Percentiles rank a stretch among this genome's conserved stretches.
These are phyloP conservation scores for Lobosporangium transversale DNA, from an alignment of 192 early-diverging fungal genomes.

Conservation along the genomic window DNA sequence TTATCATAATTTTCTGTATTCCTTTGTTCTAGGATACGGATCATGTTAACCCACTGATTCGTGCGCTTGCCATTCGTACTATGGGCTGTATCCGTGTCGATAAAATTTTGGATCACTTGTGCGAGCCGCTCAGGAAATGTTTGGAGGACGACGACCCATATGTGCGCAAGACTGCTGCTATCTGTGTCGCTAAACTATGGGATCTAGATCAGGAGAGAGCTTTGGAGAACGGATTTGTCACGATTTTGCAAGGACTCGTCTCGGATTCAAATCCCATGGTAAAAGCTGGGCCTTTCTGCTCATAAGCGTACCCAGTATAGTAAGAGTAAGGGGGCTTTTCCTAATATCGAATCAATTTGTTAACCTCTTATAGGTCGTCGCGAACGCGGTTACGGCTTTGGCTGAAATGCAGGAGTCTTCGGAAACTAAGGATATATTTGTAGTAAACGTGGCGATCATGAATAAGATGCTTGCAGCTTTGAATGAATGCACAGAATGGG, in stretches of 20 bases:
- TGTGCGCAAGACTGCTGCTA: slow-evolving; percentile 95
- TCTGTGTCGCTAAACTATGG: slow-evolving; percentile 96
- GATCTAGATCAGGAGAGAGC: slow-evolving; percentile 88
- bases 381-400: slow-evolving; percentile 94
- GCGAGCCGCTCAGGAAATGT: slow-evolving; percentile 91
- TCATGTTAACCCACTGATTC: slow-evolving; percentile 93
- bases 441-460: slow-evolving; percentile 74
- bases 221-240: slow-evolving; percentile 94
- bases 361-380: slow-evolving; percentile 71
- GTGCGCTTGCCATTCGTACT: slow-evolving; percentile 95
- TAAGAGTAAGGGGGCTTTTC: background rate
- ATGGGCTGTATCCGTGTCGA: slow-evolving; percentile 98
- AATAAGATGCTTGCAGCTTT: slow-evolving; percentile 90
- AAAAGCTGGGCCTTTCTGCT: background rate
- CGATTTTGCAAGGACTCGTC: slow-evolving; percentile 84
- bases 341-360: too few species aligned
- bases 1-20: background rate
- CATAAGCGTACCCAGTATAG: background rate
- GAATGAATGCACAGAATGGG: slow-evolving; percentile 99
- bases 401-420: slow-evolving; percentile 88
- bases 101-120: slow-evolving; percentile 92
- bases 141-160: slow-evolving; percentile 95
- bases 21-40: slow-evolving; percentile 84
- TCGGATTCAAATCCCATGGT: slow-evolving; percentile 97
- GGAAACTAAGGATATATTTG: slow-evolving; percentile 75